A percentile compares a stretch with the other conserved stretches of the same genome.
These are phyloP conservation scores for Claviceps lovelessii DNA, from an alignment of 2,329 filamentous ascomycete genomes.

Conservation along the genomic window DNA sequence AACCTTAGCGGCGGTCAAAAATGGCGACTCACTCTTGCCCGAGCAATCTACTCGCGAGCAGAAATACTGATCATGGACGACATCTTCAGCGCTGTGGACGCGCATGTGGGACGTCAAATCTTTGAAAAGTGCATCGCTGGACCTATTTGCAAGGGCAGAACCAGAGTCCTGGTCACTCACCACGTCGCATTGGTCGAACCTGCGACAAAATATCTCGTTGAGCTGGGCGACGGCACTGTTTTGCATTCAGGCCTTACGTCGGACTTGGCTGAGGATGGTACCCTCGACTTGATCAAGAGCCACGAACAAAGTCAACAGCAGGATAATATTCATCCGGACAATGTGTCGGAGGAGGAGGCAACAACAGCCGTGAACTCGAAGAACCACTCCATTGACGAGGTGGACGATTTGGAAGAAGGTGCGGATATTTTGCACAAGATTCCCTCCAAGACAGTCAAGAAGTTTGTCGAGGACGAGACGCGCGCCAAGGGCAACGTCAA, in stretches of 20 bases:
- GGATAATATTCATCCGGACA: constrained; percentile 34
- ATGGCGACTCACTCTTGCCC: constrained; percentile 67
- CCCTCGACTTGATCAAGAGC: constrained; percentile 40
- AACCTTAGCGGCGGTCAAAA: constrained; percentile 74
- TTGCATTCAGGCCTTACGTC: constrained; percentile 49
- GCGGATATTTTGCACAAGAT: constrained; percentile 31
- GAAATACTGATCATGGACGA: constrained; percentile 68
- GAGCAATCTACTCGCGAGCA: constrained; percentile 66
- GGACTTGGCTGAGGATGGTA: constrained; percentile 46
- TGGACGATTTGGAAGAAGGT: constrained; percentile 23
- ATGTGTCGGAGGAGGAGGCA: constrained; percentile 21
- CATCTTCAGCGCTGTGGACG: constrained; percentile 71
- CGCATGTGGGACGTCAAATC: constrained; percentile 65
- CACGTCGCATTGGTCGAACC: constrained; percentile 59
- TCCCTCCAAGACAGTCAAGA: constrained; percentile 40
- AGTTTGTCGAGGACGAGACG: constrained; percentile 66
- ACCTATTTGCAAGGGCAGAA: constrained; percentile 52
- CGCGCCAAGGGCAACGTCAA: constrained; percentile 58
- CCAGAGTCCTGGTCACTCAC: constrained; percentile 67
- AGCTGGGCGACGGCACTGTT: constrained; percentile 54
- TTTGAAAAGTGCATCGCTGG: constrained; percentile 64
- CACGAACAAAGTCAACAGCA: constrained; percentile 32
- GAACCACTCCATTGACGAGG: constrained; percentile 27
- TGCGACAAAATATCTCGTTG: constrained; percentile 58
- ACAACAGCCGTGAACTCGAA: constrained; percentile 45